Conservation (phyloP, 1,284 basidiomycete genomes). For the Mycosarcoma maydis region DNA sequence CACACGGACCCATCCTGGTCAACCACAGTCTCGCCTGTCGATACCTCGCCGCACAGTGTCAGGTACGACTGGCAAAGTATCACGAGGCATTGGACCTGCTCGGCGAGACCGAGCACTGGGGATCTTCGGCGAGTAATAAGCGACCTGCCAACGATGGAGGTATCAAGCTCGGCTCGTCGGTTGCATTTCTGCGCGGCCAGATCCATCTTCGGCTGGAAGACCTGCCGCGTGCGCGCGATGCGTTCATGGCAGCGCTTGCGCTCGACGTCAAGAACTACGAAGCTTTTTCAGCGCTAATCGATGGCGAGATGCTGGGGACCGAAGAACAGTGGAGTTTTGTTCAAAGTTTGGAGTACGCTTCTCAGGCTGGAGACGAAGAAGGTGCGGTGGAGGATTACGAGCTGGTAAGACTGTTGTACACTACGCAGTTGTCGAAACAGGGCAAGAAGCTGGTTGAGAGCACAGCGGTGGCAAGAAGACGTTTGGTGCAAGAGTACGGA, state of each 20-base stretch:
- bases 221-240: slow-evolving; percentile 85
- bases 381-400: slow-evolving; percentile 76
- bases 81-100: slow-evolving; percentile 90
- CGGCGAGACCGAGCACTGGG: slow-evolving; percentile 70
- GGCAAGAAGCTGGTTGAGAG: slow-evolving; percentile 28
- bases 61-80: slow-evolving; percentile 92
- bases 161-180: slow-evolving; percentile 65
- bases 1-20: slow-evolving; percentile 55
- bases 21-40: slow-evolving; percentile 59
- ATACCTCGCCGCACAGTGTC: slow-evolving; percentile 82
- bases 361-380: slow-evolving; percentile 74
- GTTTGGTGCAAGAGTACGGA: slow-evolving; percentile 74
- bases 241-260: slow-evolving; percentile 91
- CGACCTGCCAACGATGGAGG: slow-evolving; percentile 65
- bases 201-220: slow-evolving; percentile 93
- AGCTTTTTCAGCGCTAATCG: slow-evolving; percentile 87
- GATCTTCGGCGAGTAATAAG: slow-evolving; percentile 34
- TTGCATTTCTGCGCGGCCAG: slow-evolving; percentile 91
- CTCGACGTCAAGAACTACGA: slow-evolving; percentile 98
- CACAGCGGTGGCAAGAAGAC: slow-evolving; percentile 66
- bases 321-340: slow-evolving; percentile 86
- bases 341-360: slow-evolving; percentile 80
- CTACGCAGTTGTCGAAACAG: slow-evolving; percentile 84
- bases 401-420: slow-evolving; percentile 91
- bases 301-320: slow-evolving; percentile 74